Evolutionary conservation across 805 yeast species (phyloP), one percentile per base, ranked within the genome.

Genomic region (Scheffersomyces lignosus): DNA sequence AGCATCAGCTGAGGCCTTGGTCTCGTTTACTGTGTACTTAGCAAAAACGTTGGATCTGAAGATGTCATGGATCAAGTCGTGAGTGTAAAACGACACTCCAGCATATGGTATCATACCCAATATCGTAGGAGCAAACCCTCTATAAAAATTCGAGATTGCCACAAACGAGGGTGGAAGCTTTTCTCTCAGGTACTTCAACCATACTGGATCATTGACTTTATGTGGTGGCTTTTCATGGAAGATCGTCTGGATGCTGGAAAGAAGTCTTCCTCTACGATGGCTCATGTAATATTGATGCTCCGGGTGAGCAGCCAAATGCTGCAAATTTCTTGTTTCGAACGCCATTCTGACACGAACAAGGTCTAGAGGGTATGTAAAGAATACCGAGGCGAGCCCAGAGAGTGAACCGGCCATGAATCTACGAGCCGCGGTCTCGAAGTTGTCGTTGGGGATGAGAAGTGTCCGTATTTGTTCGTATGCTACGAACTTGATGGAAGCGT

Each of bases 51-150:
- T 69, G n/a, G 83, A 70, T 44, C 96, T 71, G 54, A 93, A 78
- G 1, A 90, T 52, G 62, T 93, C 99, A 62, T 91, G 98, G 40
- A 90, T 71, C 38, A 81, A 58, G 64, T 93, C 99, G 62, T 93
- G 98, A 3, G 96, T 86, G 64, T 89, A 86, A 54, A 93, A 93
- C 3, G 96, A 87, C 3, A 91, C 97, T 8, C 99, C 99, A 1
- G 99, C 99, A 58, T 93, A 93, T 1, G 99, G 99, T 15, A 93
- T 73, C 95, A 93, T 90, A 8, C 99, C 99, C 27, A 90, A 52
- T 30, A 93, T 81, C 0, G 99, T 93, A 14, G 99, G 96, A 5
- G 85, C 77, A 61, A 91, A 93, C 2, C 99, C 99, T 40, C 97
- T 73, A 64, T 91, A 93, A 60, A 90, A 93, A 64, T 90, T 91